Conservation (phyloP, 768 basidiomycete genomes). For the Russula earlei region DNA sequence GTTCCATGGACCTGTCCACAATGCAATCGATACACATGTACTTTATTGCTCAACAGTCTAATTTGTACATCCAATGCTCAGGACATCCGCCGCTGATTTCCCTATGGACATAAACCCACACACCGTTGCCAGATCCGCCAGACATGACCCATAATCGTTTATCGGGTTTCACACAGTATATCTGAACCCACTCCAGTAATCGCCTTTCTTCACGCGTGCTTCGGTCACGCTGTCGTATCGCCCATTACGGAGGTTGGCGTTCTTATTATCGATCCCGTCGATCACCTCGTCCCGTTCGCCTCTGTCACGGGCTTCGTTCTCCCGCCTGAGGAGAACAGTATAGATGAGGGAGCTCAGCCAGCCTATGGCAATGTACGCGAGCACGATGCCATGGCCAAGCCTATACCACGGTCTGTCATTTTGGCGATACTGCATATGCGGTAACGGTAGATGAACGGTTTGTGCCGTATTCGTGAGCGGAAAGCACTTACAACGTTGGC, state of each 20-base stretch:
- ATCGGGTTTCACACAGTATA: slow-evolving; percentile 38
- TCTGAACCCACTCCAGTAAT: slow-evolving; percentile 69
- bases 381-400: not conserved
- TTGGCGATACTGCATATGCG: not conserved
- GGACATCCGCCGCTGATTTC: not conserved
- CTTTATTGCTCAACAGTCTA: slow-evolving; percentile 3
- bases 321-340: slow-evolving; percentile 34
- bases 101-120: not conserved
- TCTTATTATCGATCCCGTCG: slow-evolving; percentile 19
- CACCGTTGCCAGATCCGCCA: not conserved
- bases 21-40: not conserved
- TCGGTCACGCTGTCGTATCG: not conserved
- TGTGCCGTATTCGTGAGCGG: not conserved
- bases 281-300: slow-evolving; percentile 61
- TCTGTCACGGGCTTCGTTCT: slow-evolving; percentile 50
- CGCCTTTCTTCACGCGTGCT: slow-evolving; percentile 39
- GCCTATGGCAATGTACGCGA: not conserved
- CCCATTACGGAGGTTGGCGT: not conserved
- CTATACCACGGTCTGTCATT: not conserved
- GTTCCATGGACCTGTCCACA: too few relatives aligned
- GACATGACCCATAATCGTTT: not conserved
- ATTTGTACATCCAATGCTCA: slow-evolving; percentile 3
- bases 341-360: not conserved
- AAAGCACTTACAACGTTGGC: not conserved
- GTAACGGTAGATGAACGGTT: too few relatives aligned